Percentiles rank a stretch among this genome's conserved stretches.
These are phyloP conservation scores for Hypoxylon sp. DNA, from an alignment of 2,329 filamentous ascomycete species.

Conservation along the genomic window DNA sequence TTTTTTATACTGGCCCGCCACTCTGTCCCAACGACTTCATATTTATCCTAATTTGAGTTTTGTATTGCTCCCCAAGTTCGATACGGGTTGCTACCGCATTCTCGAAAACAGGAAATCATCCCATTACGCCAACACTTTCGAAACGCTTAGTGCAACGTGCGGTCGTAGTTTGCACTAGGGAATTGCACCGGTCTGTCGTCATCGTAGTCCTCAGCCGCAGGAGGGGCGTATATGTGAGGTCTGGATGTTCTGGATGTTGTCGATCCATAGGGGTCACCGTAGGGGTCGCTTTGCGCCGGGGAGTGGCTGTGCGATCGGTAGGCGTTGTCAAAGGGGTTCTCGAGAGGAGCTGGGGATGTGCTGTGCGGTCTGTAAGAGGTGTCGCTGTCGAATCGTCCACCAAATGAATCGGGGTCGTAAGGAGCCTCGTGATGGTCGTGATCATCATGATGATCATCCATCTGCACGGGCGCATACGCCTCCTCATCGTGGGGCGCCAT, in stretches of 20 bases:
- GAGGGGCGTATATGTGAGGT: slow-evolving; percentile 58
- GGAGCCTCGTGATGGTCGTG: slow-evolving; percentile 54
- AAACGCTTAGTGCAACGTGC: slow-evolving; percentile 57
- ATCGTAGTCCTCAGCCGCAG: slow-evolving; percentile 62
- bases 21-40: slow-evolving; percentile 24
- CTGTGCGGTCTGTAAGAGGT: slow-evolving; percentile 64
- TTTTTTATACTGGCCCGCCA: slow-evolving; percentile 39
- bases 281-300: slow-evolving; percentile 51
- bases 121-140: slow-evolving; percentile 23
- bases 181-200: slow-evolving; percentile 67
- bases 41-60: slow-evolving; percentile 12
- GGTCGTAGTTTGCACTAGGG: slow-evolving; percentile 71
- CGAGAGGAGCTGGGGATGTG: slow-evolving; percentile 51
- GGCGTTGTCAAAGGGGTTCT: slow-evolving; percentile 60
- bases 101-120: slow-evolving; percentile 28
- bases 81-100: slow-evolving; percentile 14
- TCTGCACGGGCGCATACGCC: slow-evolving; percentile 73
- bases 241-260: slow-evolving; percentile 39
- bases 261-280: slow-evolving; percentile 52
- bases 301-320: slow-evolving; percentile 60
- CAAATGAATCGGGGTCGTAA: slow-evolving; percentile 55
- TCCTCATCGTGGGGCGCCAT: slow-evolving; percentile 78
- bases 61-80: slow-evolving; percentile 5
- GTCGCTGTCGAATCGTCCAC: slow-evolving; percentile 64
- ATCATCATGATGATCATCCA: slow-evolving; percentile 67